phyloP scores from a whole-genome alignment of 1,139 yeast genomes.

The Yamadazyma atlantica region DNA sequence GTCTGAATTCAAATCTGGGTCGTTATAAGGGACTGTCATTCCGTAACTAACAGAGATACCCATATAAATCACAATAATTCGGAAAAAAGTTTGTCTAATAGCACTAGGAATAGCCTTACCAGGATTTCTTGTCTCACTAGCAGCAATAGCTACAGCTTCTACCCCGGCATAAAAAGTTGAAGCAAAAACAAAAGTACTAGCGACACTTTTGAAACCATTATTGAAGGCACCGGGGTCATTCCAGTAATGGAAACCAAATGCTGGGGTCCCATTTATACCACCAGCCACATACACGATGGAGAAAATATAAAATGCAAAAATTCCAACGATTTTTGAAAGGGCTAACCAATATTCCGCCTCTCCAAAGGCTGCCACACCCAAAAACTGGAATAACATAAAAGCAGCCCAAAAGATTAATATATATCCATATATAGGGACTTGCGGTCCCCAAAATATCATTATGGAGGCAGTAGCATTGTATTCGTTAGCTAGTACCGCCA shows the following conservation, averaged over 20 bases:
- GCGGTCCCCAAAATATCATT: constrained; percentile 58
- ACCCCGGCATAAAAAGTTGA: constrained; percentile 61
- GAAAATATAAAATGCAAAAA: constrained; percentile 58
- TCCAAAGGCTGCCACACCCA: constrained; percentile 64
- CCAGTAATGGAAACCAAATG: constrained; percentile 54
- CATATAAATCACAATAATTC: constrained; percentile 54
- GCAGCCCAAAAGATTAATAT: constrained; percentile 55
- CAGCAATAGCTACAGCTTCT: constrained; percentile 57
- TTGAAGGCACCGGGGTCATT: constrained; percentile 51
- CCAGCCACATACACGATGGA: constrained; percentile 64
- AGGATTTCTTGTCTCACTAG: constrained; percentile 58
- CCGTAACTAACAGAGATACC: constrained; percentile 56
- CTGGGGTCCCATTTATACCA: constrained; percentile 55
- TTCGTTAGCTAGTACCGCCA: constrained; percentile 60
- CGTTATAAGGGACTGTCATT: constrained; percentile 55
- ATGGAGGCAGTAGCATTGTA: constrained; percentile 56
- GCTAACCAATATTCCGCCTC: constrained; percentile 70
- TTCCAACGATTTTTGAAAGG: constrained; percentile 51
- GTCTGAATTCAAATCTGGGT: constrained; percentile 27
- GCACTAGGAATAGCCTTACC: constrained; percentile 56
- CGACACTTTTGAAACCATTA: constrained; percentile 68
- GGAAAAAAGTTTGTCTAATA: constrained; percentile 55
- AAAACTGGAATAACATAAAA: constrained; percentile 52
- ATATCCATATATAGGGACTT: constrained; percentile 60
- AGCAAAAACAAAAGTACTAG: constrained; percentile 67